Evolutionary conservation across 305 asterid genomes (phyloP).

Genomic region (Galium porrigens): DNA sequence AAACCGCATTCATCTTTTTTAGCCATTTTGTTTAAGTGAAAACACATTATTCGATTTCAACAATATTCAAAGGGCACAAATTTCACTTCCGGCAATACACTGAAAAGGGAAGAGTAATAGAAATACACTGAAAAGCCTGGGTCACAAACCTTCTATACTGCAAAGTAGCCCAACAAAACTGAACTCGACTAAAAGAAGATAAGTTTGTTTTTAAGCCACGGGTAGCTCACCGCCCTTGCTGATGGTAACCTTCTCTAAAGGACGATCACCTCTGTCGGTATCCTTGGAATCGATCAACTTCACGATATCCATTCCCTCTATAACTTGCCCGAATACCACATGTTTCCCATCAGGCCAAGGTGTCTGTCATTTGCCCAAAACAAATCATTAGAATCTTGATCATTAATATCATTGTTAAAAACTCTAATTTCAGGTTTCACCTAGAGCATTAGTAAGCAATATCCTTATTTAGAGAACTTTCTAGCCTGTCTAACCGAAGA

Average conservation of each 20-base stretch:
- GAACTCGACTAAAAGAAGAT: background rate
- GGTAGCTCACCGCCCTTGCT: constrained; percentile 90
- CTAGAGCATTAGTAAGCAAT: no score
- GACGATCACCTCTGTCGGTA: constrained; percentile 93
- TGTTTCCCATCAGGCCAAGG: constrained; percentile 81
- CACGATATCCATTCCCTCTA: constrained; percentile 85
- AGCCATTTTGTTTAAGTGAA: background rate
- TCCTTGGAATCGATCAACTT: constrained; percentile 56
- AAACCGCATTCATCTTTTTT: no score
- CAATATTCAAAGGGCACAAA: background rate
- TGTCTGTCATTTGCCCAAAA: constrained; percentile 45
- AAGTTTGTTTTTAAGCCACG: constrained; percentile 26
- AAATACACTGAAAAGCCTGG: background rate
- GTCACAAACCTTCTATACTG: constrained; percentile 2
- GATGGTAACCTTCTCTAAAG: constrained; percentile 54
- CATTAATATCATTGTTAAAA: no score
- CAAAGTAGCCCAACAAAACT: background rate
- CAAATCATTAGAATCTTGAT: constrained; percentile 7
- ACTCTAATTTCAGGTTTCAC: no score
- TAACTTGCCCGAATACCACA: constrained; percentile 90
- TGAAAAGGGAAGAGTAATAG: background rate
- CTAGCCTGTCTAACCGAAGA: background rate
- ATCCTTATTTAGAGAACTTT: background rate
- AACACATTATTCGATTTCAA: background rate
- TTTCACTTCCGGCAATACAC: background rate